Conservation (phyloP, 2,329 filamentous ascomycete species). For the Ceratocystiopsis brevicomis region DNA sequence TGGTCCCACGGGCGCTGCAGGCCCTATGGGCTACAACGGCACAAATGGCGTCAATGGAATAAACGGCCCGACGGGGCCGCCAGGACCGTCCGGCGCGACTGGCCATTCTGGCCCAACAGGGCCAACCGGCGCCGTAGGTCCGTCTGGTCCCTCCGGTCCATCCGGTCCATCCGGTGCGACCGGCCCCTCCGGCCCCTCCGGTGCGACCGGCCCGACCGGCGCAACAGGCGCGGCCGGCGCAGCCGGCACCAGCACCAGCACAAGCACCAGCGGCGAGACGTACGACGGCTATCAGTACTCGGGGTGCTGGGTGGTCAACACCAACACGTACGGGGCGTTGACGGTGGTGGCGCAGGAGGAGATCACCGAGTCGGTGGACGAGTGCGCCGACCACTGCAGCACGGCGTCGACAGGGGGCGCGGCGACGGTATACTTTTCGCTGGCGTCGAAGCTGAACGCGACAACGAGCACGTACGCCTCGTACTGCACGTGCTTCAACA, state of each 20-base stretch:
- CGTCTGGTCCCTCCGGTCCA: not conserved
- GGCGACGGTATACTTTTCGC: constrained; percentile 5
- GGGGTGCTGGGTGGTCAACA: constrained; percentile 4
- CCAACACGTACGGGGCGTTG: not conserved
- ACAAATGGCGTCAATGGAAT: not conserved
- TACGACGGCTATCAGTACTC: constrained; percentile 3
- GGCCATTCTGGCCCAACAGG: not conserved
- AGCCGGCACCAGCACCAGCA: not conserved
- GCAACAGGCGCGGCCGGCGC: not conserved
- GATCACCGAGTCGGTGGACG: constrained; percentile 5
- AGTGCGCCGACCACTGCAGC: constrained; percentile 5
- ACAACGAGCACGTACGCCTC: not conserved
- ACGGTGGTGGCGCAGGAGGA: constrained; percentile 4
- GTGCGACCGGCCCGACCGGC: not conserved
- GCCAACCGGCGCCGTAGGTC: not conserved
- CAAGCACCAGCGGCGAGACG: not conserved
- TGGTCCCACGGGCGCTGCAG: not conserved
- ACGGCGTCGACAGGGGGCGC: constrained; percentile 1
- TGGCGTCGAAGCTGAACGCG: constrained; percentile 1
- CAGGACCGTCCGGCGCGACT: not conserved
- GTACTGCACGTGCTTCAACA: constrained; percentile 6
- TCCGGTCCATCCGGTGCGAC: not conserved
- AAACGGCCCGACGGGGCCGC: not conserved
- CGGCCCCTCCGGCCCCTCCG: not conserved
- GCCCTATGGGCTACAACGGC: not conserved